Evolutionary conservation across 805 yeast genomes (phyloP), one percentile per base, ranked within the genome.

Genomic region (Wickerhamiella slavikovae): DNA sequence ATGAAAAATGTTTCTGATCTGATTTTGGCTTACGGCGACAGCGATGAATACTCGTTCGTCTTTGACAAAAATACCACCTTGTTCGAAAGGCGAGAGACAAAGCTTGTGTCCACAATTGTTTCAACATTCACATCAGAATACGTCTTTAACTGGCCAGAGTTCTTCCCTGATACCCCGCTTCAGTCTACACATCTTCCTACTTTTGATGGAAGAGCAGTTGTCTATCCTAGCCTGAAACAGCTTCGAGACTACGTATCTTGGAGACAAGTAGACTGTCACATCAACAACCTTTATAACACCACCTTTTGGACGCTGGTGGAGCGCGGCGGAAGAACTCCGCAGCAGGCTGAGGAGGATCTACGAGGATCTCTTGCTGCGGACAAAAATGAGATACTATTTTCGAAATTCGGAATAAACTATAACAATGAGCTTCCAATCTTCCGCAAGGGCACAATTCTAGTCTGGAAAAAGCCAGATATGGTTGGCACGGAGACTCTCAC

Each of bases 241-340:
- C 57, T 85, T 2, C 59, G 78, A 32, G 96, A 85, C 49, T 89
- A 89, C 47, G 64, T 89, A 38, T 57, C 76, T 33, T 89, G 98
- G 98, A 63, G 98, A 39, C 95, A 79, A 47, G 96, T 74, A 1
- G 98, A 89, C 47, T 89, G 63, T 29, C 98, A 89, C 53, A 89
- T 89, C 32, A 89, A 89, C 49, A 89, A 89, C 48, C 52, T 89
- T 35, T 89, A 85, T 57, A 89, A 89, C 46, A 89, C 98, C 0
- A 59, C 80, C 1, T 89, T 89, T 48, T 89, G 98, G 98, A 59
- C 68, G 4, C 57, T 89, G 42, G 85, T 89, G 0, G 46, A 57
- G 13, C 58, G 64, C 36, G 82, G 89, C 12, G 72, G 71, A 0
- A 33, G 76, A 51, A 63, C 74, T 0, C 69, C 91, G 0, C 66